These are phyloP conservation scores for Begonia masoniana DNA, from an alignment of 306 rosid genomes.

Conservation along the genomic window DNA sequence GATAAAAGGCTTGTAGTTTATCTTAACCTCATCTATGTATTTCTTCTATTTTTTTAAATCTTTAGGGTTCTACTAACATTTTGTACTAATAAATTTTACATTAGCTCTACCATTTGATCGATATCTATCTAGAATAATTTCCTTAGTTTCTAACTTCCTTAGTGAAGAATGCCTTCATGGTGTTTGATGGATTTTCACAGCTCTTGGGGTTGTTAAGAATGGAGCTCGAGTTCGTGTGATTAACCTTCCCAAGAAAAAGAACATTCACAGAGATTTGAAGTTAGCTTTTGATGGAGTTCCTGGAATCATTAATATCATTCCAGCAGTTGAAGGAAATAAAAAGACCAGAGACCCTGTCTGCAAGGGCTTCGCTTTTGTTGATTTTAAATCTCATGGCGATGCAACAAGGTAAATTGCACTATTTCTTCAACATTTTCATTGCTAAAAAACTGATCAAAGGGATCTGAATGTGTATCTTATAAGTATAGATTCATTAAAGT, in stretches of 20 bases:
- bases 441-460: too few relatives aligned
- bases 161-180: neutral
- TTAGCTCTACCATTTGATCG: constrained; percentile 1
- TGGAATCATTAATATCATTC: constrained; percentile 47
- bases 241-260: constrained; percentile 77
- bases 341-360: constrained; percentile 92
- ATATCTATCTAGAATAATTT: too few relatives aligned
- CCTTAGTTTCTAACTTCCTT: neutral
- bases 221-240: constrained; percentile 42
- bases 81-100: neutral
- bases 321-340: constrained; percentile 64
- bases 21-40: too few relatives aligned
- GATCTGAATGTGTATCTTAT: too few relatives aligned
- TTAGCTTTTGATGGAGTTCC: constrained; percentile 51
- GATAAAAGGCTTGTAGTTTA: too few relatives aligned
- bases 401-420: constrained; percentile 44
- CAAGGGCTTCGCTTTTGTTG: constrained; percentile 78
- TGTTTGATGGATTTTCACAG: constrained; percentile 23
- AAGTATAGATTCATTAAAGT: too few relatives aligned
- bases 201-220: constrained; percentile 26
- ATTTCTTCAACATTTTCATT: too few relatives aligned
- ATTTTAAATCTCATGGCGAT: constrained; percentile 47
- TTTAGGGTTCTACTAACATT: neutral
- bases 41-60: neutral
- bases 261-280: constrained; percentile 60